These are phyloP conservation scores for Houttuynia cordata DNA, from an alignment of 164 flowering plant genomes.

Conservation along the genomic window DNA sequence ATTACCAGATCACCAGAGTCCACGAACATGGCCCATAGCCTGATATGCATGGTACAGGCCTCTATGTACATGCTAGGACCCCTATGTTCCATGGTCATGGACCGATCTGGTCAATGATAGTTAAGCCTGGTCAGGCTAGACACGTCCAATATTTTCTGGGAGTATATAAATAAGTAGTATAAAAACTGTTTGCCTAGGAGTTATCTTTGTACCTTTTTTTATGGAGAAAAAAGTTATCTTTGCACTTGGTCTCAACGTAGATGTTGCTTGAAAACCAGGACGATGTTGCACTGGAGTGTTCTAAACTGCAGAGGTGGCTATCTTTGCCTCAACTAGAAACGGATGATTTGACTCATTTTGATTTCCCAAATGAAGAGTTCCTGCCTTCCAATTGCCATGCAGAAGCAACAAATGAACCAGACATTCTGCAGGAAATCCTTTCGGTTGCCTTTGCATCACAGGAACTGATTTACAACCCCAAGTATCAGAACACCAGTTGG, in stretches of 20 bases:
- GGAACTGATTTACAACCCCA: constrained; percentile 29
- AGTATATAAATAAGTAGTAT: no score
- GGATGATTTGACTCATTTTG: constrained; percentile 41
- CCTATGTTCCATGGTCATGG: no score
- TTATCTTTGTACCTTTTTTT: no score
- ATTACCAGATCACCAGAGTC: no score
- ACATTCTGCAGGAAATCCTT: constrained; percentile 53
- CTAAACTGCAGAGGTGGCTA: constrained; percentile 62
- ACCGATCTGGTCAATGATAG: no score
- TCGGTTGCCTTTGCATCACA: constrained; percentile 61
- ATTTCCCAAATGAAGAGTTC: constrained; percentile 3
- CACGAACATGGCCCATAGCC: no score
- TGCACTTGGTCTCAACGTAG: neutral
- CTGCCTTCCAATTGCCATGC: constrained; percentile 7
- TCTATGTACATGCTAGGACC: no score
- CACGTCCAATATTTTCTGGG: no score
- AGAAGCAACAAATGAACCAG: constrained; percentile 18
- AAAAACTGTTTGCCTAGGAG: no score
- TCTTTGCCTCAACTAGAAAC: constrained; percentile 57
- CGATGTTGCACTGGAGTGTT: constrained; percentile 69
- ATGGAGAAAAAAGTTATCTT: no score
- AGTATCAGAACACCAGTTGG: constrained; percentile 22
- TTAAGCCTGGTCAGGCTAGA: no score
- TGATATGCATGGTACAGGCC: no score
- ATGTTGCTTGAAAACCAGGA: constrained; percentile 23